These are phyloP conservation scores for Jackrogersella multiformis DNA, from an alignment of 495 filamentous ascomycete species.

Conservation along the genomic window DNA sequence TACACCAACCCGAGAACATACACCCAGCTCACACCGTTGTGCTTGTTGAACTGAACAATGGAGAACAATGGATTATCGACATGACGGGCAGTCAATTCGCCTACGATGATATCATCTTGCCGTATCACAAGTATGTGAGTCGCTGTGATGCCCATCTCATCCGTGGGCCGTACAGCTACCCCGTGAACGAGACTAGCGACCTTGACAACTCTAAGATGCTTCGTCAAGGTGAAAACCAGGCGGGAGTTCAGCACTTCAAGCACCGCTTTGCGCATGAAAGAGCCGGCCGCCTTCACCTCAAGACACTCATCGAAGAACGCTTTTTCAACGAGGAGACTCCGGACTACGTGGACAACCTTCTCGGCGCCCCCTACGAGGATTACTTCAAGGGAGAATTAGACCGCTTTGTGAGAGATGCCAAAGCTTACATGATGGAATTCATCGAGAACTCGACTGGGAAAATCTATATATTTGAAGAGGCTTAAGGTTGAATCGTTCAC, in stretches of 20 bases:
- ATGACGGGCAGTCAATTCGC: slow-evolving; percentile 2
- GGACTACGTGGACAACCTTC: not conserved
- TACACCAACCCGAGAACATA: not conserved
- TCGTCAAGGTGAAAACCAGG: too few relatives aligned
- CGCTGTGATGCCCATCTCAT: not conserved
- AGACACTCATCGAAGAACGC: not conserved
- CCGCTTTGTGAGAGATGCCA: too few relatives aligned
- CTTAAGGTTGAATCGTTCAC: too few relatives aligned
- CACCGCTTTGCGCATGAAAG: not conserved
- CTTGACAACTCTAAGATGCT: too few relatives aligned
- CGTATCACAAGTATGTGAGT: not conserved
- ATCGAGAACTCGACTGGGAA: too few relatives aligned
- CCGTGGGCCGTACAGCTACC: not conserved
- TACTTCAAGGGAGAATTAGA: too few relatives aligned
- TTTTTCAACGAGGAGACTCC: not conserved
- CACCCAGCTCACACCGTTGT: not conserved
- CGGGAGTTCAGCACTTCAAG: too few relatives aligned
- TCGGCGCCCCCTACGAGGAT: not conserved
- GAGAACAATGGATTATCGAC: not conserved
- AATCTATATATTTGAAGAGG: too few relatives aligned
- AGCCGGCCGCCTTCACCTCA: not conserved
- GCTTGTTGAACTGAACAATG: not conserved
- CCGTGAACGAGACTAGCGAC: not conserved
- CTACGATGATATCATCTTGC: not conserved
- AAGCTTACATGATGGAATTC: too few relatives aligned